These are phyloP conservation scores for Boletus coccyginus DNA, from an alignment of 768 basidiomycete species.

Conservation along the genomic window DNA sequence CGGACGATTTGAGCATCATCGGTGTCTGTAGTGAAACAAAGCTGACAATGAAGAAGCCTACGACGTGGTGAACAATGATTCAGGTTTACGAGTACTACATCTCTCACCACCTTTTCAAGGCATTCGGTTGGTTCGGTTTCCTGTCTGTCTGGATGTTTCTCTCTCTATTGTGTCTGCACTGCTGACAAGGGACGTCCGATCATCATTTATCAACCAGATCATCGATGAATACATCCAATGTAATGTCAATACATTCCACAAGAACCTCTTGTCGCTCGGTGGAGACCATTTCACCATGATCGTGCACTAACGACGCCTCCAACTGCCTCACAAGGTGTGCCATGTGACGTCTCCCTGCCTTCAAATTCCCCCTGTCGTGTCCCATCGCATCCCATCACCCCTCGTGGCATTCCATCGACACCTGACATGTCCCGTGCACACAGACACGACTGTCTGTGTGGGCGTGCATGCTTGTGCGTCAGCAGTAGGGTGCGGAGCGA, in stretches of 20 bases:
- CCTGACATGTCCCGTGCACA: too few species aligned
- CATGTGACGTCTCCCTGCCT: too few species aligned
- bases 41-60: constrained; percentile 85
- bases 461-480: too few species aligned
- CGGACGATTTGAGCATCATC: constrained; percentile 87
- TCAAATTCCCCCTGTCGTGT: too few species aligned
- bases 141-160: constrained; percentile 95
- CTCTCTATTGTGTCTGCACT: constrained; percentile 89
- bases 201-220: constrained; percentile 91
- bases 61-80: constrained; percentile 96
- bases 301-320: too few species aligned
- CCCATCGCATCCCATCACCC: too few species aligned
- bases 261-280: constrained; percentile 90
- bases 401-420: too few species aligned
- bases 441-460: too few species aligned
- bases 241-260: constrained; percentile 91
- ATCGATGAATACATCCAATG: constrained; percentile 95
- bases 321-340: too few species aligned
- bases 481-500: too few species aligned
- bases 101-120: constrained; percentile 90
- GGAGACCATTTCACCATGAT: constrained; percentile 76
- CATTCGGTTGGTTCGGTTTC: constrained; percentile 41
- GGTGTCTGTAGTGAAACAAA: constrained; percentile 96
- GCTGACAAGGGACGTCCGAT: constrained; percentile 94
- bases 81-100: constrained; percentile 97